Conservation (phyloP, 2,329 filamentous ascomycete genomes). For the Botryotinia globosa region DNA sequence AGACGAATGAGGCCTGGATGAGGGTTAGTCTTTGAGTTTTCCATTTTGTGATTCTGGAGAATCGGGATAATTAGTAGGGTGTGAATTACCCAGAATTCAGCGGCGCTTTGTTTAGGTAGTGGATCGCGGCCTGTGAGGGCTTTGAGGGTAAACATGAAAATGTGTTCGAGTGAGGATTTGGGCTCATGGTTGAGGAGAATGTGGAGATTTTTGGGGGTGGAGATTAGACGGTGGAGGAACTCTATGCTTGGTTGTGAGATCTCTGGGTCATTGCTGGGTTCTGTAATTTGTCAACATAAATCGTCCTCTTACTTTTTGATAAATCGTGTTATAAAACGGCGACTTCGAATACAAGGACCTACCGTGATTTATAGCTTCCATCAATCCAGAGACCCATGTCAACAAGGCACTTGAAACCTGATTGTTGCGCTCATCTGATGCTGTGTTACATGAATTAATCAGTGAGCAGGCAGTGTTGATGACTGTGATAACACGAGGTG, state of each 20-base stretch:
- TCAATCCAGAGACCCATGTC: conserved; percentile 59
- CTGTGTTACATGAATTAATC: conserved; percentile 55
- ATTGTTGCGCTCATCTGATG: conserved; percentile 46
- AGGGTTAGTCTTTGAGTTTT: conserved; percentile 16
- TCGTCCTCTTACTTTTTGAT: background rate
- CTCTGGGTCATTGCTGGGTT: conserved; percentile 64
- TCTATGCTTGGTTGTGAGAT: conserved; percentile 72
- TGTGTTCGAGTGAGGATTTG: conserved; percentile 56
- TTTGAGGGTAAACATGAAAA: conserved; percentile 70
- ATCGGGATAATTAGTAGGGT: background rate
- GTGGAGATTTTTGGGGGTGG: conserved; percentile 51
- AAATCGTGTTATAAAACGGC: background rate
- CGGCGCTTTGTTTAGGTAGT: conserved; percentile 70
- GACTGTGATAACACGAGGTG: conserved; percentile 64
- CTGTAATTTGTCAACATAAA: conserved; percentile 34
- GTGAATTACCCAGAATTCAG: conserved; percentile 67
- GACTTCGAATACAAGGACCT: conserved; percentile 29
- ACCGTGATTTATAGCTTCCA: conserved; percentile 59
- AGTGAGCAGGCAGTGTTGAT: conserved; percentile 72
- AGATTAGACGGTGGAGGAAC: conserved; percentile 62
- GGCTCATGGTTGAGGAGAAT: conserved; percentile 59
- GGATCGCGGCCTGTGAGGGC: conserved; percentile 70
- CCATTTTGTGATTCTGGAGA: background rate
- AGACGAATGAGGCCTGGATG: conserved; percentile 52
- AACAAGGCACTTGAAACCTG: conserved; percentile 53